Conservation (phyloP, 2,329 filamentous ascomycete species). For the Alternaria viburni region DNA sequence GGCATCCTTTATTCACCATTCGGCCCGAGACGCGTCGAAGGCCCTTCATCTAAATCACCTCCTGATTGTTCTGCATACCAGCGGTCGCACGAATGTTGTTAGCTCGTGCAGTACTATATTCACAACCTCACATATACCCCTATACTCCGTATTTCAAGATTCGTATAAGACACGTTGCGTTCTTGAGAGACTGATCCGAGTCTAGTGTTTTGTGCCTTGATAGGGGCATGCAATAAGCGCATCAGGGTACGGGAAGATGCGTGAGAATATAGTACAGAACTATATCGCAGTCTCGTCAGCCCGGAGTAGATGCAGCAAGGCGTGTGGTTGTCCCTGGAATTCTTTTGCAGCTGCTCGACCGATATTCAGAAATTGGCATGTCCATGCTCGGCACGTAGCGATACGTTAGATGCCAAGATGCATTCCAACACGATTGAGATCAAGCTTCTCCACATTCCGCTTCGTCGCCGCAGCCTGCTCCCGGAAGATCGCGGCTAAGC, state of each 20-base stretch:
- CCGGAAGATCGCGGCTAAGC: slow-evolving; percentile 1
- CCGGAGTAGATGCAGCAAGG: slow-evolving; percentile 18
- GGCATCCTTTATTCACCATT: background rate
- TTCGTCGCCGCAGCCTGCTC: slow-evolving; percentile 14
- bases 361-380: slow-evolving; percentile 19
- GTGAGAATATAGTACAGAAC: slow-evolving; percentile 9
- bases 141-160: slow-evolving; percentile 12
- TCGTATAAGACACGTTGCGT: slow-evolving; percentile 1
- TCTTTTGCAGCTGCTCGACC: slow-evolving; percentile 15
- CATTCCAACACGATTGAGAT: slow-evolving; percentile 7
- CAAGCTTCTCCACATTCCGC: slow-evolving; percentile 23
- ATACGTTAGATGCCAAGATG: slow-evolving; percentile 10
- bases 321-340: slow-evolving; percentile 21
- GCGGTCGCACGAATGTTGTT: slow-evolving; percentile 9
- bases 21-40: background rate
- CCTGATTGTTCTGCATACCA: slow-evolving; percentile 7
- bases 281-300: slow-evolving; percentile 10
- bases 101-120: slow-evolving; percentile 25
- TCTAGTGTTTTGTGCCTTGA: slow-evolving; percentile 19
- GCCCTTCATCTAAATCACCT: background rate
- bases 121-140: slow-evolving; percentile 31
- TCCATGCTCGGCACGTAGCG: slow-evolving; percentile 36
- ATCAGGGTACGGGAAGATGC: slow-evolving; percentile 28
- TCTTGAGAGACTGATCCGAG: slow-evolving; percentile 13
- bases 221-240: slow-evolving; percentile 23